Evolutionary conservation across 371 early-diverging fungal genomes (phyloP).

Genomic region (Mortierella sp.): DNA sequence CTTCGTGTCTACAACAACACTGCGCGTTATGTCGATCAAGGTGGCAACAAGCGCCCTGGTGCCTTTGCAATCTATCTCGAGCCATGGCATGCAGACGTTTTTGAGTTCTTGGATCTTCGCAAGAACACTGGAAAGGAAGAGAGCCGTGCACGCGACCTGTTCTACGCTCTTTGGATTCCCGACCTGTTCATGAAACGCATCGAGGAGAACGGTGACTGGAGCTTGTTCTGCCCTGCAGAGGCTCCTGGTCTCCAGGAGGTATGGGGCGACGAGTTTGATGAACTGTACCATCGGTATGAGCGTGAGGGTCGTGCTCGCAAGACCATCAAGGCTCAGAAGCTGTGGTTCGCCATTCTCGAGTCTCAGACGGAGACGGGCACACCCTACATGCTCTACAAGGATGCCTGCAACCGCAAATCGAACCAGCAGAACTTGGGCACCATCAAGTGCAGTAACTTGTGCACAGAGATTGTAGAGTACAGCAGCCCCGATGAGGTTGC

Average conservation of each 20-base stretch:
- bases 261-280: constrained; percentile 97
- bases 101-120: constrained; percentile 97
- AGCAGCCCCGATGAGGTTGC: constrained; percentile 97
- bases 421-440: constrained; percentile 99
- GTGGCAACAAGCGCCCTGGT: constrained; percentile 99
- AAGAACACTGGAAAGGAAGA: constrained; percentile 99
- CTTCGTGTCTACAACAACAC: constrained; percentile 98
- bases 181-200: constrained; percentile 99
- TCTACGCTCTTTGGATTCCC: constrained; percentile 99
- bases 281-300: constrained; percentile 94
- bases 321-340: constrained; percentile 95
- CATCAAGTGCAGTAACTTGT: constrained; percentile 89
- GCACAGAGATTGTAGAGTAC: constrained; percentile 98
- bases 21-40: constrained; percentile 99
- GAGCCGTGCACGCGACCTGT: constrained; percentile 96
- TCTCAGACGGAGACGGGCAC: constrained; percentile 99
- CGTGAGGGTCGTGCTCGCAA: constrained; percentile 85
- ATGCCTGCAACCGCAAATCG: constrained; percentile 92
- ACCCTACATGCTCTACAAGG: constrained; percentile 99
- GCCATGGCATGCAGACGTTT: constrained; percentile 99
- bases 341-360: constrained; percentile 99
- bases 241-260: constrained; percentile 92
- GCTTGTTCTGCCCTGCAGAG: constrained; percentile 97
- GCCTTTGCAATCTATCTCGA: constrained; percentile 99
- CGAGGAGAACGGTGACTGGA: constrained; percentile 95